Base-by-base conservation (phyloP, 2,329 filamentous ascomycete species). In the Aspergillus aculeatus region DNA sequence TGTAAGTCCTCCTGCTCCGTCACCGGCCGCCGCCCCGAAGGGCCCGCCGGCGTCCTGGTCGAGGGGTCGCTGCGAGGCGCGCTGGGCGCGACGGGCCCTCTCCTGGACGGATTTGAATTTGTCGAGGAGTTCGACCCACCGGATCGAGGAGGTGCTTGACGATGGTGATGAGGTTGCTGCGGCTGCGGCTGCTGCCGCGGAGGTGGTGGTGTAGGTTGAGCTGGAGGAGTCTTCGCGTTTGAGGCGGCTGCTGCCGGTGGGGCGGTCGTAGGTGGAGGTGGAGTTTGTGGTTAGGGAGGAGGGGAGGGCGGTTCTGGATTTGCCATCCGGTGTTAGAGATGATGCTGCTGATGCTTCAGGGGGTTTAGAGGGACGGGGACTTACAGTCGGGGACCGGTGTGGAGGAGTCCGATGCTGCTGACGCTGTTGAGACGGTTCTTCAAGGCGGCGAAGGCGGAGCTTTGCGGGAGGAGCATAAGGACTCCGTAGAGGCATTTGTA, bases 401-500 rank as follows among this genome's bases (percentile, higher is more conserved):
- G 94, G 62, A 99, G 81, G 75, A 96, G 96, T 48, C 94, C 95
- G 73, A 99, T 98, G 55, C 95, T 93, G 80, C 91, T 96, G 66
- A 99, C 95, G 76, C 91, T 96, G 77, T 98, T 98, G 54, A 99
- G 84, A 47, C 95, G 88, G 73, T 99, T 99, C 75, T 97, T 98
- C 59, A 99, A 82, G 2, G 95, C 94, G 29, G 93, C 95, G 78
- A 99, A 99, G 9, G 95, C 96, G 29, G 92, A 96, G 16, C 94
- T 98, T 77, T 99, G 95, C 0, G 95, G 95, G n/a, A 99, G 84
- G 19, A 99, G 88, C 95, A 99, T 99, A 57, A 99, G 82, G 50
- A 99, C 85, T 10, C 95, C 95, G 71, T 98, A 99, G 52, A 99
- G 86, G 77, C 95, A 99, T 78, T 97, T 97, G 82, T 99, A 98